Evolutionary conservation across 306 rosid genomes (phyloP), one percentile per base, ranked within the genome.

Genomic region (Quercus aquifolioides): DNA sequence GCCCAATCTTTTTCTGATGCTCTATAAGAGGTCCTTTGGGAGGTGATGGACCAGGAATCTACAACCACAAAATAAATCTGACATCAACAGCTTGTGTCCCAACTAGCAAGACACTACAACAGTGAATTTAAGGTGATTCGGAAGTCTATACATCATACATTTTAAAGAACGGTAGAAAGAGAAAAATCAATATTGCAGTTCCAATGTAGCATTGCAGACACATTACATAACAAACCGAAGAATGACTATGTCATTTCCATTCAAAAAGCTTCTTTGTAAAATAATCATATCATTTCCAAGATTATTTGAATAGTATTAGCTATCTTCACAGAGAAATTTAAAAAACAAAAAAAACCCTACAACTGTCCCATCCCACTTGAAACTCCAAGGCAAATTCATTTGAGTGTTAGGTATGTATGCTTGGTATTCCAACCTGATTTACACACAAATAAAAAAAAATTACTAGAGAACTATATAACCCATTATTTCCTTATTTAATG

Each of bases 11-110:
- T 81, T 94, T 87, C 82, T 85, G 92, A 87, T 88, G 89, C 80
- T 91, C 97, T 64, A 91, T 76, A 41, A 58, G 74, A 74, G 87
- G 83, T 73, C 89, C 87, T 80, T 85, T 90, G 26, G 85, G 78
- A 25, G 94, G 92, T 77, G 88, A 78, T 20, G 94, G 88, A 1
- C 97, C 98, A 77, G 91, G 97, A 74, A 94, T 87, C 97, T 94
- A 82, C 82, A 79, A 83, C 31, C 89, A 77, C 49, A 55, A 49
- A 76, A 69, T 7, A 68, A 74, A 28, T 52, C 55, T 58, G 26
- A 21, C 57, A 70, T 70, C 69, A 74, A 55, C 31, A 31, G 6
- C 43, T 74, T n/a, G 60, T 69, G 63, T 69, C 75, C 74, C 49
- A 83, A 33, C 26, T 18, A 56, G 17, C 20, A 35, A 76, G 49